phyloP scores from a whole-genome alignment of 2,329 filamentous ascomycete species.

The Epichloe gansuensis region DNA sequence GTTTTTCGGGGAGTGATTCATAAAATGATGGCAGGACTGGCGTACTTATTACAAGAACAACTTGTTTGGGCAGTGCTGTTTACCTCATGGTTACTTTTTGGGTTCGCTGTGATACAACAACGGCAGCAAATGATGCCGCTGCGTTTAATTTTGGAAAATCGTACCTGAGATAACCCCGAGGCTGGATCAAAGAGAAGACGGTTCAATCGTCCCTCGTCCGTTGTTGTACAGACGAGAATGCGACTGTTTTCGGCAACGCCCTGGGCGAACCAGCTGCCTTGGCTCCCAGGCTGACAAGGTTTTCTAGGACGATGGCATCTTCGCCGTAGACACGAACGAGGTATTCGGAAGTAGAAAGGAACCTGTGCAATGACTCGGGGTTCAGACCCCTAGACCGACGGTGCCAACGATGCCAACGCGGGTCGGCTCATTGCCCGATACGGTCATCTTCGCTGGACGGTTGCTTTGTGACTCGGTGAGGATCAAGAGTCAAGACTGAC shows the following conservation, averaged over 20 bases:
- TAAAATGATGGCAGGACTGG: conserved; percentile 3
- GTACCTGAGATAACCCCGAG: too few relatives aligned
- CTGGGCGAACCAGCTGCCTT: neutral
- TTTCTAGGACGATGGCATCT: neutral
- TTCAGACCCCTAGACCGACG: neutral
- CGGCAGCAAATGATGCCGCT: too few relatives aligned
- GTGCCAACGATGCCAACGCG: conserved; percentile 3
- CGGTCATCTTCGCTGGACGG: neutral
- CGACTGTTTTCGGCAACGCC: neutral
- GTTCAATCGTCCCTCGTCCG: conserved; percentile 3
- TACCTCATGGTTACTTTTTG: too few relatives aligned
- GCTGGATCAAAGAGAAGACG: neutral
- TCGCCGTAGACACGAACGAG: neutral
- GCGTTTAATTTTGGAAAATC: too few relatives aligned
- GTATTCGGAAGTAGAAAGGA: neutral
- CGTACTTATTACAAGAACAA: conserved; percentile 3
- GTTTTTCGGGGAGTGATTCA: neutral
- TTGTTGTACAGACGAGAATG: conserved; percentile 4
- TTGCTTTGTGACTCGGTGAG: neutral
- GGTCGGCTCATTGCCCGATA: neutral
- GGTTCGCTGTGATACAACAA: too few relatives aligned
- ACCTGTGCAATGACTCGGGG: neutral
- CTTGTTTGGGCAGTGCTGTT: conserved; percentile 1
- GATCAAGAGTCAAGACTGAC: too few relatives aligned
- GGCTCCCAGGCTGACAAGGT: conserved; percentile 1